Conservation (phyloP, 345 rosid genomes). For the Salix purpurea region DNA sequence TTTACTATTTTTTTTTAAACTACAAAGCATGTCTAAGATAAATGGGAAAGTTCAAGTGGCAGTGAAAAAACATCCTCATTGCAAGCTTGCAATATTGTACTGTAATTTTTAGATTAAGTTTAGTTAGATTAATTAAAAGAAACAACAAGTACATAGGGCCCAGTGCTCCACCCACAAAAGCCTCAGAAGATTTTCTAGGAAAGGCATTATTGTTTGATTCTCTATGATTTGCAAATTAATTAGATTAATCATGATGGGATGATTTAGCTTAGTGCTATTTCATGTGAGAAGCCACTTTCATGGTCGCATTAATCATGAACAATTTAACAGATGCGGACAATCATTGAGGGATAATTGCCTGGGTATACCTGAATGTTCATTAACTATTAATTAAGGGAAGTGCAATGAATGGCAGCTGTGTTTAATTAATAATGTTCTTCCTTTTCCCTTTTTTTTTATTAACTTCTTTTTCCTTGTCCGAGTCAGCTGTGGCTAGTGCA, state of each 20-base stretch:
- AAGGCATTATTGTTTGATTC: constrained; percentile 19
- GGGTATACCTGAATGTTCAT: background rate
- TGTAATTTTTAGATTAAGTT: background rate
- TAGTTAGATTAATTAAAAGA: constrained; percentile 9
- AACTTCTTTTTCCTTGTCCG: no score
- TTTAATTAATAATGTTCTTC: background rate
- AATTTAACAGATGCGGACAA: background rate
- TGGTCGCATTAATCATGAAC: background rate
- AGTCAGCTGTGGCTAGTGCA: background rate
- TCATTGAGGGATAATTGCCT: constrained; percentile 9
- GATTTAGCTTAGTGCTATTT: background rate
- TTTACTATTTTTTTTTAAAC: no score
- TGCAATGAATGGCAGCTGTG: background rate
- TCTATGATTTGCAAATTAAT: constrained; percentile 15
- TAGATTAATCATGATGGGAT: constrained; percentile 6
- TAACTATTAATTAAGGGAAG: background rate
- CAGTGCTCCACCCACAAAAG: constrained; percentile 18
- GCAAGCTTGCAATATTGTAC: constrained; percentile 14
- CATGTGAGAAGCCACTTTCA: constrained; percentile 5
- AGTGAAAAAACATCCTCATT: background rate
- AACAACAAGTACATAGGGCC: background rate
- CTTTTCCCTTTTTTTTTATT: background rate
- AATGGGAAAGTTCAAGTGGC: background rate
- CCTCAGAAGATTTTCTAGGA: constrained; percentile 15
- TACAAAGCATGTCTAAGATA: no score